Base-by-base conservation (phyloP, 805 yeast genomes). In the Saturnispora diversa region DNA sequence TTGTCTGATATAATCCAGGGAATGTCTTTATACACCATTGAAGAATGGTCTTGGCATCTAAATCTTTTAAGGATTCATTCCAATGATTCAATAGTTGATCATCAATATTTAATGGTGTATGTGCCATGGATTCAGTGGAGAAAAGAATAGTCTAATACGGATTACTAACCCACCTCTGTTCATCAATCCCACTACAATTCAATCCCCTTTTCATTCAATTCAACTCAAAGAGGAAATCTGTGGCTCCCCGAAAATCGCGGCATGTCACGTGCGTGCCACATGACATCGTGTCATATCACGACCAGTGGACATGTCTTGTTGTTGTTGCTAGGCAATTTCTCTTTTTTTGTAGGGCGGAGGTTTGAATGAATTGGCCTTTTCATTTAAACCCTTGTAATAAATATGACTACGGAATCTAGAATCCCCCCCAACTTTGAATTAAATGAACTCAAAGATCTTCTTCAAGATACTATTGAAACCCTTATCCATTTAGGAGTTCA, bases 401-500 rank as follows among this genome's bases (percentile, higher is more conserved):
- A n/a, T n/a, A 59, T 60, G 64, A 54, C 64, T 2, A 57, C 64
- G 3, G 64, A 59, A 36, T 31, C 44, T 3, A 43, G 51, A n/a
- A 31, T 31, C 9, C 22, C 21, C 8, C 10, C 34, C 24, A 17
- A 31, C 6, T 46, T 40, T 6, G 35, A 42, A 2, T 40, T 62
- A 4, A 58, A 53, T 0, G 34, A 44, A n/a, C 37, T 58, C 7
- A 63, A 62, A 37, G 62, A 58, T 17, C 68, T 69, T 44, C 55
- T 75, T 20, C 70, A 75, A 17, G 68, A 72, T 17, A 61, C 79
- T 5, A 74, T 82, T 9, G 96, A 90, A 56, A 80, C 94, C 6
- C 75, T 88, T 42, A 77, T 87, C 15, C 96, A 90, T 55, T 65
- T 88, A 17, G 97, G 96, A 3, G 88, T 90, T 12, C 75, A 88